Conservation (phyloP, 1,284 basidiomycete genomes). For the Entoloma clypeatum region DNA sequence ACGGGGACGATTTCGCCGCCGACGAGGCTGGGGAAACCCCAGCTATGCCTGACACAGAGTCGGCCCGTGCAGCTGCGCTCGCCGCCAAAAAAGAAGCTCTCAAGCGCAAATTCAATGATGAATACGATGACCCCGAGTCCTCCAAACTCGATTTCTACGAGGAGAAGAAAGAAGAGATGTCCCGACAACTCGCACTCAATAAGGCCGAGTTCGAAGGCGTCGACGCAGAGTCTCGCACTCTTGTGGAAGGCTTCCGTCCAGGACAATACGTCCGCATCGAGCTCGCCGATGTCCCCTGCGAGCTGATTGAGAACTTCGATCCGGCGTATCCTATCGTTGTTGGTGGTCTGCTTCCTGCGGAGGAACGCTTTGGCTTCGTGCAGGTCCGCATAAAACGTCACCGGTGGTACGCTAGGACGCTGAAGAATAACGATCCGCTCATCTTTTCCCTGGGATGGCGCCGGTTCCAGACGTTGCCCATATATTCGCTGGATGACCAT, state of each 20-base stretch:
- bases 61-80: slow-evolving; percentile 53
- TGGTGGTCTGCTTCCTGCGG: slow-evolving; percentile 88
- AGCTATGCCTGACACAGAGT: slow-evolving; percentile 31
- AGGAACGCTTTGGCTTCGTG: slow-evolving; percentile 90
- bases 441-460: slow-evolving; percentile 97
- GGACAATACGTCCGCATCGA: slow-evolving; percentile 96
- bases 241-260: slow-evolving; percentile 88
- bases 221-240: slow-evolving; percentile 73
- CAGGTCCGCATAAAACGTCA: slow-evolving; percentile 97
- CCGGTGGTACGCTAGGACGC: slow-evolving; percentile 87
- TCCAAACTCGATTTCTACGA: slow-evolving; percentile 85
- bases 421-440: slow-evolving; percentile 97
- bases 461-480: slow-evolving; percentile 91
- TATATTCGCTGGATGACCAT: slow-evolving; percentile 97
- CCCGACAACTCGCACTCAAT: slow-evolving; percentile 82
- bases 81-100: slow-evolving; percentile 88
- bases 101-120: slow-evolving; percentile 94
- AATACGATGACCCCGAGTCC: slow-evolving; percentile 88
- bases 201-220: slow-evolving; percentile 83
- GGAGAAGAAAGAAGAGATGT: slow-evolving; percentile 89
- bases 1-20: slow-evolving; percentile 38
- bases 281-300: slow-evolving; percentile 80
- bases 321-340: slow-evolving; percentile 88
- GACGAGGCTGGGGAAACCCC: slow-evolving; percentile 30
- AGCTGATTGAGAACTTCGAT: slow-evolving; percentile 93